Percentiles rank a stretch among this genome's conserved stretches.
These are phyloP conservation scores for Chlorella sp. DNA, from an alignment of 139 green algal genomes.

Conservation along the genomic window DNA sequence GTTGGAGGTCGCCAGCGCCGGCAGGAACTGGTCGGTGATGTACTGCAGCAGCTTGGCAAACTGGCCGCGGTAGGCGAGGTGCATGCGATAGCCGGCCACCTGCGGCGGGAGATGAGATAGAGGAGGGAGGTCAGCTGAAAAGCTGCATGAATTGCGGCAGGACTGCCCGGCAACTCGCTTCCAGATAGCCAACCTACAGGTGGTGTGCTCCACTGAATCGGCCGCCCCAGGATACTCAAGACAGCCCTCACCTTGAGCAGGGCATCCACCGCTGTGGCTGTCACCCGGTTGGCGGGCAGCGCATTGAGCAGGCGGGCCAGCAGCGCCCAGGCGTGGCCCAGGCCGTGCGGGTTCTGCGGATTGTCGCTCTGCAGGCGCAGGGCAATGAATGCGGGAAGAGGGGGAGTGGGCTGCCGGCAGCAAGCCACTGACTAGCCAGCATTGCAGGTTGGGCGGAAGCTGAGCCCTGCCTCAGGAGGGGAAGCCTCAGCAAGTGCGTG, in stretches of 20 bases:
- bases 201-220: too few species aligned
- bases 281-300: constrained; percentile 66
- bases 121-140: background rate
- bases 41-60: constrained; percentile 71
- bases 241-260: constrained; percentile 67
- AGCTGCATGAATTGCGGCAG: too few species aligned
- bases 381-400: too few species aligned
- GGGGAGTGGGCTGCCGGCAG: too few species aligned
- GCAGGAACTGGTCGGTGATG: constrained; percentile 60
- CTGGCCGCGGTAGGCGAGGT: constrained; percentile 57
- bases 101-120: background rate
- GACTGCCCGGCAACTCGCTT: too few species aligned
- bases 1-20: constrained; percentile 42
- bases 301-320: constrained; percentile 69
- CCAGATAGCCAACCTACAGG: too few species aligned
- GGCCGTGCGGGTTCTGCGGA: constrained; percentile 52
- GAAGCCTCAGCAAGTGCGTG: too few species aligned
- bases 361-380: constrained; percentile 56
- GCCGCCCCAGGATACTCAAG: too few species aligned
- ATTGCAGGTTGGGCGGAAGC: too few species aligned
- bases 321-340: constrained; percentile 68
- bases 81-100: constrained; percentile 64
- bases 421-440: background rate
- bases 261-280: constrained; percentile 67
- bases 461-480: too few species aligned